Conservation (phyloP, 106 monocot species). For the Iris macrosiphon region DNA sequence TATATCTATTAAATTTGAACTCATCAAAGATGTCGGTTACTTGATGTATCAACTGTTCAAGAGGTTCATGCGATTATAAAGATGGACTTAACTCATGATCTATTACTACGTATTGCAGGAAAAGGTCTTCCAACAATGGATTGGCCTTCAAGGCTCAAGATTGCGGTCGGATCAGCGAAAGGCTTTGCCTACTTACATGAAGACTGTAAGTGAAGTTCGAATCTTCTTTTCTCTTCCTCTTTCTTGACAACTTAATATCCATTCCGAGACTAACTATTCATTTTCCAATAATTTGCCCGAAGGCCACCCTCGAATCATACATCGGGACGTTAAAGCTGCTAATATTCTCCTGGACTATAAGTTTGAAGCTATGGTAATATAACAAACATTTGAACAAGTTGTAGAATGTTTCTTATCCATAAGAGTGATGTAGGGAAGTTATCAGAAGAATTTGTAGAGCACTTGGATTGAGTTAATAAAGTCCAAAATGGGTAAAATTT, state of each 20-base stretch:
- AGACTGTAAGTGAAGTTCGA: slow-evolving; percentile 43
- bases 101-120: slow-evolving; percentile 17
- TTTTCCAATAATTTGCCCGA: slow-evolving; percentile 5
- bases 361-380: slow-evolving; percentile 73
- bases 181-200: slow-evolving; percentile 90
- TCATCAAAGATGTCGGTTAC: too few species aligned
- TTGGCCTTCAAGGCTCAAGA: slow-evolving; percentile 76
- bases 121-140: slow-evolving; percentile 58
- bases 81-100: too few species aligned
- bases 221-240: neutral
- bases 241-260: neutral
- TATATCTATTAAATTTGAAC: too few species aligned
- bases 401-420: too few species aligned
- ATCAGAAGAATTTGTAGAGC: too few species aligned
- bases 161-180: slow-evolving; percentile 76
- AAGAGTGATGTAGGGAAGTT: too few species aligned
- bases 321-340: slow-evolving; percentile 85
- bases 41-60: too few species aligned
- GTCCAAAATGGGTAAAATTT: too few species aligned
- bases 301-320: slow-evolving; percentile 92
- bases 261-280: neutral
- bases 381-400: too few species aligned
- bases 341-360: slow-evolving; percentile 77
- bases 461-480: too few species aligned
- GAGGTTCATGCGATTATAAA: too few species aligned